Evolutionary conservation across 495 filamentous ascomycete genomes (phyloP).

Genomic region (Penicillium steckii): DNA sequence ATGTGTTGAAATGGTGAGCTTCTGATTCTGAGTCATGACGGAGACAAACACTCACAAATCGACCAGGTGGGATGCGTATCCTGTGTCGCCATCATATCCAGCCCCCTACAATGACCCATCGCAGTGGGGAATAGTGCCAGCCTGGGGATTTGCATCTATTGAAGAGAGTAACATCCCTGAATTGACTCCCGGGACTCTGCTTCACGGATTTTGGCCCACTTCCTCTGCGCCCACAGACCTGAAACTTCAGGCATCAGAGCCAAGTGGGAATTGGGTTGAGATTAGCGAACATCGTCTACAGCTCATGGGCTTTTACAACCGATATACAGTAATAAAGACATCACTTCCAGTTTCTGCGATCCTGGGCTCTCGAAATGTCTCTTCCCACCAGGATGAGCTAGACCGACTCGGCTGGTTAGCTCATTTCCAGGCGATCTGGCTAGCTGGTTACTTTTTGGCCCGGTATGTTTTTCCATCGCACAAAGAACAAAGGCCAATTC

Average conservation of each 20-base stretch:
- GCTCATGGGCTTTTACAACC: conserved; percentile 54
- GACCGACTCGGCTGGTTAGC: conserved; percentile 37
- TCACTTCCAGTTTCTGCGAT: conserved; percentile 5
- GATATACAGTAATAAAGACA: conserved; percentile 29
- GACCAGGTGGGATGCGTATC: conserved; percentile 37
- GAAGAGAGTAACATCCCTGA: conserved; percentile 42
- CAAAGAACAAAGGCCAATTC: conserved; percentile 21
- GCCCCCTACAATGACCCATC: conserved; percentile 48
- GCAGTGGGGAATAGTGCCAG: conserved; percentile 52
- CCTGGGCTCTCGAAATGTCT: neutral
- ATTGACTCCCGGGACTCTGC: conserved; percentile 20
- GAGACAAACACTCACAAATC: neutral
- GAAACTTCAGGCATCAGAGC: conserved; percentile 14
- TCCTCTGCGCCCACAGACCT: conserved; percentile 24
- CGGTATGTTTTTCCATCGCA: conserved; percentile 42
- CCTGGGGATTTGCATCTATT: conserved; percentile 56
- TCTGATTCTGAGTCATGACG: neutral
- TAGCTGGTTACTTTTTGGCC: conserved; percentile 47
- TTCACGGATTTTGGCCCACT: conserved; percentile 41
- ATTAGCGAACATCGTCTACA: conserved; percentile 41
- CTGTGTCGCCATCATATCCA: conserved; percentile 38
- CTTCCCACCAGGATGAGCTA: conserved; percentile 5
- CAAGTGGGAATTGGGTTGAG: conserved; percentile 37
- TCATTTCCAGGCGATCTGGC: conserved; percentile 41
- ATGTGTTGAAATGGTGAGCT: conserved; percentile 46